Conservation (phyloP, 192 early-diverging fungal genomes). For the Gorgonomyces haynaldii region DNA sequence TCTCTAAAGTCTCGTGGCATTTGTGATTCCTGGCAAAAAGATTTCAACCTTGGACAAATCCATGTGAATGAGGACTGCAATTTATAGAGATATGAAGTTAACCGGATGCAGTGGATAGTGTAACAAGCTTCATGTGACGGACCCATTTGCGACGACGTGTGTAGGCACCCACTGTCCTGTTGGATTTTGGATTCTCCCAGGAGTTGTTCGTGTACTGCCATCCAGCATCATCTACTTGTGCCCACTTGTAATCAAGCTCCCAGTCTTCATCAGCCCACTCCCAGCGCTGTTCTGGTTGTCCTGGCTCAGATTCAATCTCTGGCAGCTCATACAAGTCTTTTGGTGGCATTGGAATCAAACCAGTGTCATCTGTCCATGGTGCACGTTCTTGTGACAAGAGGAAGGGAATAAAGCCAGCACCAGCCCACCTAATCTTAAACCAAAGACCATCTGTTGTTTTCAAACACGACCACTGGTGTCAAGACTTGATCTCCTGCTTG, state of each 20-base stretch:
- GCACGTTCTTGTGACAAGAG: constrained; percentile 50
- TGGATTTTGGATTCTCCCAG: constrained; percentile 42
- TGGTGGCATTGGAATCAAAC: constrained; percentile 30
- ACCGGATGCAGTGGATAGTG: no score
- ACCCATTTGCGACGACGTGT: constrained; percentile 59
- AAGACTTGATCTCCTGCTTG: constrained; percentile 7
- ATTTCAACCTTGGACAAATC: no score
- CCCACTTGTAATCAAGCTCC: constrained; percentile 39
- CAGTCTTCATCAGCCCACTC: constrained; percentile 48
- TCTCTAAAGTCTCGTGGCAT: no score
- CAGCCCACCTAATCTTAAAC: constrained; percentile 16
- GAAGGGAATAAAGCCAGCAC: constrained; percentile 59
- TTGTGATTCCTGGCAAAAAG: no score
- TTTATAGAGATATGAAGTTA: no score
- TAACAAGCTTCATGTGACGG: constrained; percentile 29
- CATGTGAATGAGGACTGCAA: no score
- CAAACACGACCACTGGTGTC: constrained; percentile 35
- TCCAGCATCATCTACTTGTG: constrained; percentile 29
- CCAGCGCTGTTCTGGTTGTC: constrained; percentile 22
- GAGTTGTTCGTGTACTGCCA: constrained; percentile 62
- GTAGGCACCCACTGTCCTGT: constrained; percentile 33
- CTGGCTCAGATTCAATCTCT: neutral
- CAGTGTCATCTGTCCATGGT: constrained; percentile 57
- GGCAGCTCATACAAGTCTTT: constrained; percentile 46
- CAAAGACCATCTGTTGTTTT: constrained; percentile 75